Percentiles rank a stretch among this genome's conserved stretches.
Evolutionary conservation across 1,139 yeast species (phyloP).

Genomic region (Pichia sp.): DNA sequence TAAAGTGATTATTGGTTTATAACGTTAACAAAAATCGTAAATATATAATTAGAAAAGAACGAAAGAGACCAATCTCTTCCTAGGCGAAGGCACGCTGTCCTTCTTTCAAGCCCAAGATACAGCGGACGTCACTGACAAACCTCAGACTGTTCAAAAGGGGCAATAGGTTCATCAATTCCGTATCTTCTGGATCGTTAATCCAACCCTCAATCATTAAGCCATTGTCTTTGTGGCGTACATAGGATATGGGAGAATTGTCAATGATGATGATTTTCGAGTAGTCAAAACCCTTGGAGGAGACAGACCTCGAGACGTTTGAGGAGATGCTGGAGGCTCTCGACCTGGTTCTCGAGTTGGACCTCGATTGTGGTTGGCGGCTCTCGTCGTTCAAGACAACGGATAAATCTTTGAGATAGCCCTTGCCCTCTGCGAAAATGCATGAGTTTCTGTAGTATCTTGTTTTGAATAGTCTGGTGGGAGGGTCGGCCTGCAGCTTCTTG

Average conservation of each 20-base stretch:
- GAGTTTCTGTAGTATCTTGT: conserved; percentile 73
- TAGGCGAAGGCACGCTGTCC: conserved; percentile 63
- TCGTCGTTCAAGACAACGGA: conserved; percentile 33
- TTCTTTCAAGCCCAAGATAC: conserved; percentile 64
- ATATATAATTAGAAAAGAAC: neutral
- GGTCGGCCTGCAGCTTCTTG: conserved; percentile 3
- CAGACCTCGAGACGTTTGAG: conserved; percentile 4
- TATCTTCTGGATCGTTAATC: conserved; percentile 91
- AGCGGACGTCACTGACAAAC: conserved; percentile 81
- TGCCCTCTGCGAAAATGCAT: conserved; percentile 71
- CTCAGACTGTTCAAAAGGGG: conserved; percentile 81
- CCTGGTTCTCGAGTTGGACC: conserved; percentile 11
- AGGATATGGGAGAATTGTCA: conserved; percentile 90
- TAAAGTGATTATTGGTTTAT: no score
- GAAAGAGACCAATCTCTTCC: conserved; percentile 2
- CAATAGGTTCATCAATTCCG: conserved; percentile 70
- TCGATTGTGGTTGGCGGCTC: conserved; percentile 3
- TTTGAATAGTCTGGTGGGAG: conserved; percentile 39
- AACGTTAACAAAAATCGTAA: neutral
- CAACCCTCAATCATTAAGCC: conserved; percentile 95
- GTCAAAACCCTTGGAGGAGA: conserved; percentile 34
- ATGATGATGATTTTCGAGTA: conserved; percentile 71
- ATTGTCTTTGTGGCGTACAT: conserved; percentile 76
- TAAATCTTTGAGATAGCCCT: conserved; percentile 84
- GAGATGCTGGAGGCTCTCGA: conserved; percentile 14